Percentiles rank a stretch among this genome's conserved stretches.
phyloP scores from a whole-genome alignment of 805 yeast species.

The Yueomyces sinensis region DNA sequence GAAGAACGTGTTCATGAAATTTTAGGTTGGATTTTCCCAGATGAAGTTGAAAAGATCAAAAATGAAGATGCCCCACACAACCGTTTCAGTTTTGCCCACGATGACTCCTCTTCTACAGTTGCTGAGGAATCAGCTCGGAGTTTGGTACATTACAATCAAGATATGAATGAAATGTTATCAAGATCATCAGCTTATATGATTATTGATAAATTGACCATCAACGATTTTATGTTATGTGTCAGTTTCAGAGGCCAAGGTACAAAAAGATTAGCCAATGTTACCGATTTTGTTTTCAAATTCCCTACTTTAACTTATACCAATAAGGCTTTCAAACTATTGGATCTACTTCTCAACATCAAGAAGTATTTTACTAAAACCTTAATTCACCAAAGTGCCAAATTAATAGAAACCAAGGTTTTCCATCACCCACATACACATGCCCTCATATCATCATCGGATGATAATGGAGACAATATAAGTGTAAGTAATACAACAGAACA shows the following conservation, averaged over 20 bases:
- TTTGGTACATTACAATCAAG: slow-evolving; percentile 12
- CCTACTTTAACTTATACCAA: slow-evolving; percentile 49
- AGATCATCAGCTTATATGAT: slow-evolving; percentile 66
- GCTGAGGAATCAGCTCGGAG: neutral
- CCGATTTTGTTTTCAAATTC: slow-evolving; percentile 50
- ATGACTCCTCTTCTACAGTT: neutral
- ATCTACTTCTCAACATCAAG: slow-evolving; percentile 47
- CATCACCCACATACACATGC: neutral
- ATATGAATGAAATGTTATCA: slow-evolving; percentile 50
- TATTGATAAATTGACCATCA: slow-evolving; percentile 44
- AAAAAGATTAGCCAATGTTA: slow-evolving; percentile 60
- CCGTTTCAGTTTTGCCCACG: neutral
- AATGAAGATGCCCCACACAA: neutral
- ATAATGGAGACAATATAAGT: no score
- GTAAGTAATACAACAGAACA: no score
- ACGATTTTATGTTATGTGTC: slow-evolving; percentile 40
- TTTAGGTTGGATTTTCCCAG: neutral
- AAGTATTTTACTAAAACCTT: slow-evolving; percentile 48
- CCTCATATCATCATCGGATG: no score
- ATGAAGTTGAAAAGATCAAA: neutral
- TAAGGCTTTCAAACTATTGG: slow-evolving; percentile 62
- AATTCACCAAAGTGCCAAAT: slow-evolving; percentile 57
- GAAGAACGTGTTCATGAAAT: slow-evolving; percentile 23
- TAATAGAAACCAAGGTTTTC: slow-evolving; percentile 59
- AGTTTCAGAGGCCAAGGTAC: slow-evolving; percentile 70